Conservation (phyloP, 805 yeast genomes). For the Candida coquimbonensis region DNA sequence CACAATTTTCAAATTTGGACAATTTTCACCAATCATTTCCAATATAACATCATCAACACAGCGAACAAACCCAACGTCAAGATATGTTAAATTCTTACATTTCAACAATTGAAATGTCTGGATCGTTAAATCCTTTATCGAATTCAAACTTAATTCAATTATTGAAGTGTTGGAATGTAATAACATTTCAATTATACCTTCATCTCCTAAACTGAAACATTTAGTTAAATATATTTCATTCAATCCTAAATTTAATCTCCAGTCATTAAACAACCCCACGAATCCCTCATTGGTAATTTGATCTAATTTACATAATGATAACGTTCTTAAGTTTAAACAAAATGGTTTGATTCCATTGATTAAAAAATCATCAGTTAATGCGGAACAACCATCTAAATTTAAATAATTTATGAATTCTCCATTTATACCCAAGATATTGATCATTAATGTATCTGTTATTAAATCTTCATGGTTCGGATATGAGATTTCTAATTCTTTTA, state of each 20-base stretch:
- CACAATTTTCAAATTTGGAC: constrained; percentile 55
- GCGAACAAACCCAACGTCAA: constrained; percentile 78
- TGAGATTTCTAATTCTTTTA: constrained; percentile 57
- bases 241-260: constrained; percentile 51
- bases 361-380: constrained; percentile 57
- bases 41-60: constrained; percentile 64
- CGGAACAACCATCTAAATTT: constrained; percentile 66
- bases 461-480: constrained; percentile 62
- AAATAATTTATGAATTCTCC: constrained; percentile 57
- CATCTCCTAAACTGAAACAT: constrained; percentile 60
- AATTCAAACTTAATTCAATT: constrained; percentile 66
- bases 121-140: constrained; percentile 51
- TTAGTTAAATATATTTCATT: constrained; percentile 54
- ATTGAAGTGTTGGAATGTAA: constrained; percentile 59
- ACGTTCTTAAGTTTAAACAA: constrained; percentile 45
- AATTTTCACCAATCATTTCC: constrained; percentile 47
- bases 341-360: constrained; percentile 52
- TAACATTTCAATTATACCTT: constrained; percentile 51
- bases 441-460: constrained; percentile 59
- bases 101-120: constrained; percentile 43
- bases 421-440: constrained; percentile 49
- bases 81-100: constrained; percentile 52
- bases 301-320: constrained; percentile 55
- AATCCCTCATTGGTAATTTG: constrained; percentile 67
- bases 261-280: constrained; percentile 47